Percentiles rank a stretch among this genome's conserved stretches.
Conservation (phyloP, 2,329 filamentous ascomycete species). For the Colletotrichum phormii region DNA sequence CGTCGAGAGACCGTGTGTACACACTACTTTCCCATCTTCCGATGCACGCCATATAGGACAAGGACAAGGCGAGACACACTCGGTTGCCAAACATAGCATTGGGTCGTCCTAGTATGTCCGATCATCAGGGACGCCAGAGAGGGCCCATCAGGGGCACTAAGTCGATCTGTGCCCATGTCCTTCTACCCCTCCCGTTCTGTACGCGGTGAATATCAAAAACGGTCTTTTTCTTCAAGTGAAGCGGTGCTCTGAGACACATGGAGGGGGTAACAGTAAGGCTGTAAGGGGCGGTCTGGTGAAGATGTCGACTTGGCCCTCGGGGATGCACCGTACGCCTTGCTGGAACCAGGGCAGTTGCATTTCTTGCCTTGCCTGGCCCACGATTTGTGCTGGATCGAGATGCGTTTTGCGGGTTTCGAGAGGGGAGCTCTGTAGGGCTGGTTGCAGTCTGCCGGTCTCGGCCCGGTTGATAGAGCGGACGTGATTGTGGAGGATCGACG, state of each 20-base stretch:
- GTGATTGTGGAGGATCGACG: conserved; percentile 7
- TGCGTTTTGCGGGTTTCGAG: background rate
- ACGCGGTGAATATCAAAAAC: background rate
- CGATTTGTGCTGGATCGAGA: background rate
- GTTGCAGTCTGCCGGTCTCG: background rate
- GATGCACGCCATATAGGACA: conserved; percentile 5
- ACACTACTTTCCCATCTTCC: background rate
- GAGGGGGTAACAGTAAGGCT: background rate
- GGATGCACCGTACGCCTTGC: background rate
- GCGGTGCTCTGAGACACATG: background rate
- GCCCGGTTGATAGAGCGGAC: background rate
- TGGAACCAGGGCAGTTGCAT: background rate
- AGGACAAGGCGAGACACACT: conserved; percentile 14
- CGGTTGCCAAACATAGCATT: conserved; percentile 10
- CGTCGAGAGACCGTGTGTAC: background rate
- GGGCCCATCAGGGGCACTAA: conserved; percentile 24
- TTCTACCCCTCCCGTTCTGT: background rate
- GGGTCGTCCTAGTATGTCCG: conserved; percentile 1
- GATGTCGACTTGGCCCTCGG: background rate
- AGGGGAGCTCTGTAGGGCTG: background rate
- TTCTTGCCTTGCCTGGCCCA: background rate
- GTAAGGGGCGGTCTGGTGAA: background rate
- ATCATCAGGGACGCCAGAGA: conserved; percentile 21
- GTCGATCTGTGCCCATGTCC: conserved; percentile 10
- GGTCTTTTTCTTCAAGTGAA: background rate